Percentiles rank a stretch among this genome's conserved stretches.
Conservation (phyloP, 2,329 filamentous ascomycete species). For the Aureobasidium sp. region DNA sequence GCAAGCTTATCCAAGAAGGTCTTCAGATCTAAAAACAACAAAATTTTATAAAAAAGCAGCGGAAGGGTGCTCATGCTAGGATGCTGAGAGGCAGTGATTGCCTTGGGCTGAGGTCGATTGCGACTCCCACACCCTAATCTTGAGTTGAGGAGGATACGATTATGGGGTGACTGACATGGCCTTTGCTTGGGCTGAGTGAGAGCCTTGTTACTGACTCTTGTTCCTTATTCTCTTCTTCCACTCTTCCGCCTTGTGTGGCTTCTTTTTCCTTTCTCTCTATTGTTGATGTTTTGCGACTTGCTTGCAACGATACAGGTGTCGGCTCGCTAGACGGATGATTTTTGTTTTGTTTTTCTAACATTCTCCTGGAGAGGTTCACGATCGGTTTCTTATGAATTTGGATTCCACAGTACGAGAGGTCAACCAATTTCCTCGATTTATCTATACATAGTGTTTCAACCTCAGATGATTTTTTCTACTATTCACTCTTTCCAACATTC, state of each 20-base stretch:
- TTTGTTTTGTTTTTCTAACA: not conserved
- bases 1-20: slow-evolving; percentile 38
- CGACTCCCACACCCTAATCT: not conserved
- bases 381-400: not conserved
- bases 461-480: not conserved
- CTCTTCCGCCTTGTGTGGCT: not conserved
- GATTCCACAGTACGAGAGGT: slow-evolving; percentile 1
- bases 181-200: slow-evolving; percentile 15
- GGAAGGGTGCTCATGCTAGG: slow-evolving; percentile 16
- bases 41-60: not conserved
- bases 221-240: not conserved
- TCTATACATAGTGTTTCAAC: slow-evolving; percentile 9
- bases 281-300: not conserved
- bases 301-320: slow-evolving; percentile 12
- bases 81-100: slow-evolving; percentile 16
- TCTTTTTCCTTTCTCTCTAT: not conserved
- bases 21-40: slow-evolving; percentile 18
- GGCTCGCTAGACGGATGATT: slow-evolving; percentile 9
- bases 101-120: slow-evolving; percentile 24
- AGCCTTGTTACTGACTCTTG: not conserved
- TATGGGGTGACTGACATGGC: not conserved
- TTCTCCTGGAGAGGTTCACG: slow-evolving; percentile 13
- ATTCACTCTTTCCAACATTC: not conserved
- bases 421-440: not conserved
- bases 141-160: slow-evolving; percentile 2